phyloP scores from a whole-genome alignment of 441 rosid species.

The Brassica hybrid region DNA sequence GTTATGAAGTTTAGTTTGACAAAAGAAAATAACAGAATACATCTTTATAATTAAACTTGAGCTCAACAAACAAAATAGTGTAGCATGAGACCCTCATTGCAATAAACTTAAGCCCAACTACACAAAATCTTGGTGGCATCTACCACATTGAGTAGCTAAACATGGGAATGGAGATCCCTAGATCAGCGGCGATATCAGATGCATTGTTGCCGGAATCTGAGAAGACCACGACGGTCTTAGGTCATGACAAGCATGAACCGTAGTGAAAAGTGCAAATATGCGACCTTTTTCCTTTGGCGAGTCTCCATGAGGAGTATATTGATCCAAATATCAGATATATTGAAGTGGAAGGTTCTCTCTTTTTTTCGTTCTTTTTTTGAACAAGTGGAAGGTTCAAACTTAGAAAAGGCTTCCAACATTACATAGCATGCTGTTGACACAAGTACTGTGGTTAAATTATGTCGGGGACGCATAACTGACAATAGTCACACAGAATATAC shows the following conservation, averaged over 20 bases:
- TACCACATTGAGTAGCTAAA: conserved; percentile 15
- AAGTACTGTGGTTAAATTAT: background rate
- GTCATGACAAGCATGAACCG: conserved; percentile 38
- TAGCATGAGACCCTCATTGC: background rate
- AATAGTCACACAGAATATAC: background rate
- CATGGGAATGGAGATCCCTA: conserved; percentile 63
- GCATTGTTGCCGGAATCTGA: conserved; percentile 47
- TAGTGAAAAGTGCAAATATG: background rate
- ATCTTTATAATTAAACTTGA: background rate
- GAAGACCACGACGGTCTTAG: conserved; percentile 28
- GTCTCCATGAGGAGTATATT: conserved; percentile 2
- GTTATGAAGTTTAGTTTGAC: background rate
- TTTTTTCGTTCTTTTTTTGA: too few species aligned
- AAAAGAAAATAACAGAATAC: background rate
- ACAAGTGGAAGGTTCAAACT: background rate
- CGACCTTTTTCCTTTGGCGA: conserved; percentile 20
- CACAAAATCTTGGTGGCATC: background rate
- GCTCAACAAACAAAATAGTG: background rate
- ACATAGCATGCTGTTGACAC: background rate
- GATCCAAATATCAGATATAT: background rate
- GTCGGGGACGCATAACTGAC: background rate
- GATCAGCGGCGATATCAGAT: conserved; percentile 58
- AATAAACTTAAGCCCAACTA: background rate
- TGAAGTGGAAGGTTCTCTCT: background rate
- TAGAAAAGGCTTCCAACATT: background rate